Conservation (phyloP, 352 stramenopile genomes). For the Phytophthora melonis region DNA sequence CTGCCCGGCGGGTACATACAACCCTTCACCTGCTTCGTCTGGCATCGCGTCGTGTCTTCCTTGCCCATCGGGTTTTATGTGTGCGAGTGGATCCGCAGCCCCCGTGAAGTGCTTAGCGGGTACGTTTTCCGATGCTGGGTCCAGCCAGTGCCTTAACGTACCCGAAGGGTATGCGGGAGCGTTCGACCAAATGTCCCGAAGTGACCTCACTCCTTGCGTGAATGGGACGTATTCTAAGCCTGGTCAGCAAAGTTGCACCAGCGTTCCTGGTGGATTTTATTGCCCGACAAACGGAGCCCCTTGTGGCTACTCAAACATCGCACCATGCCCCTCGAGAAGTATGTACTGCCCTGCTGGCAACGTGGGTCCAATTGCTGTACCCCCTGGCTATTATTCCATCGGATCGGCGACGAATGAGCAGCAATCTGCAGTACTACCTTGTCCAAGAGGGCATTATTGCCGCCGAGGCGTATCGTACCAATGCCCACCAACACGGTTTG, state of each 20-base stretch:
- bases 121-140: slow-evolving; percentile 46
- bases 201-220: slow-evolving; percentile 46
- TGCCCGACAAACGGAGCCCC: slow-evolving; percentile 33
- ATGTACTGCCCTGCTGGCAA: slow-evolving; percentile 65
- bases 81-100: slow-evolving; percentile 25
- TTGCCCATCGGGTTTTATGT: slow-evolving; percentile 61
- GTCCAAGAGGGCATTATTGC: slow-evolving; percentile 64
- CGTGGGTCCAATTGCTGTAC: slow-evolving; percentile 40
- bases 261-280: slow-evolving; percentile 54
- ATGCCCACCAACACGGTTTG: slow-evolving; percentile 61
- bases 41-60: slow-evolving; percentile 39
- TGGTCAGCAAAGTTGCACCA: slow-evolving; percentile 53
- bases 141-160: slow-evolving; percentile 43
- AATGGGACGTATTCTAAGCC: slow-evolving; percentile 68
- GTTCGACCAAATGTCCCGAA: slow-evolving; percentile 38
- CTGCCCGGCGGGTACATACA: slow-evolving; percentile 61
- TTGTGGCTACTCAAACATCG: slow-evolving; percentile 52
- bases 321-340: slow-evolving; percentile 43
- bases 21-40: slow-evolving; percentile 38
- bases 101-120: slow-evolving; percentile 45
- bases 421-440: slow-evolving; percentile 49
- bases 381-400: slow-evolving; percentile 56
- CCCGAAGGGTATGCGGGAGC: slow-evolving; percentile 53
- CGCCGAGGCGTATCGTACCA: slow-evolving; percentile 43
- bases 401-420: slow-evolving; percentile 36